These are phyloP conservation scores for Marvania coccoides DNA, from an alignment of 139 green algal species.

Conservation along the genomic window DNA sequence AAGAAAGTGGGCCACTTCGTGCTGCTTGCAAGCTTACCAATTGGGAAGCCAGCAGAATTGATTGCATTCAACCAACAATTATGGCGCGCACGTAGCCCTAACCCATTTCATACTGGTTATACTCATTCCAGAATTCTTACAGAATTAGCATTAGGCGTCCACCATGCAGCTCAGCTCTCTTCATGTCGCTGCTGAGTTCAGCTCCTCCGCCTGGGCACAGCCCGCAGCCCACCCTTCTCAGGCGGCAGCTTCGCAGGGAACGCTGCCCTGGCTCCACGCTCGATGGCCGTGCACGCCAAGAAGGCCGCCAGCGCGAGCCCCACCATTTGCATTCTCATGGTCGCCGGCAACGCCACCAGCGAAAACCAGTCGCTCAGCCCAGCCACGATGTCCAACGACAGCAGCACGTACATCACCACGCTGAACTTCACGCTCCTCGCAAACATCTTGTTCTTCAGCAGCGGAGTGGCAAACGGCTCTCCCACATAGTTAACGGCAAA, in stretches of 20 bases:
- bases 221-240: constrained; percentile 21
- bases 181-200: not conserved
- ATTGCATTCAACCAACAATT: too few relatives aligned
- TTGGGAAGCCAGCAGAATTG: too few relatives aligned
- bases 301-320: not conserved
- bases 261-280: constrained; percentile 8
- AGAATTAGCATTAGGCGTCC: not conserved
- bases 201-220: too few relatives aligned
- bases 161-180: not conserved
- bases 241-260: constrained; percentile 27
- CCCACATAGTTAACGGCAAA: constrained; percentile 97
- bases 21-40: too few relatives aligned
- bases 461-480: constrained; percentile 79
- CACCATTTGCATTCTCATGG: constrained; percentile 23
- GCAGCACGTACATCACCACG: constrained; percentile 12
- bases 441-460: constrained; percentile 40
- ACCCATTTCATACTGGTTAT: too few relatives aligned
- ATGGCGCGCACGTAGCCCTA: too few relatives aligned
- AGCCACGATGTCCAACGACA: constrained; percentile 22
- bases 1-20: too few relatives aligned
- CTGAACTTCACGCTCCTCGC: constrained; percentile 1
- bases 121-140: too few relatives aligned
- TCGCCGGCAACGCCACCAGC: constrained; percentile 20
- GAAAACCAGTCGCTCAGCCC: constrained; percentile 26
- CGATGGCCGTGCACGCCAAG: constrained; percentile 6